Conservation (phyloP, 2,329 filamentous ascomycete genomes). For the Cladophialophora chaetospira region DNA sequence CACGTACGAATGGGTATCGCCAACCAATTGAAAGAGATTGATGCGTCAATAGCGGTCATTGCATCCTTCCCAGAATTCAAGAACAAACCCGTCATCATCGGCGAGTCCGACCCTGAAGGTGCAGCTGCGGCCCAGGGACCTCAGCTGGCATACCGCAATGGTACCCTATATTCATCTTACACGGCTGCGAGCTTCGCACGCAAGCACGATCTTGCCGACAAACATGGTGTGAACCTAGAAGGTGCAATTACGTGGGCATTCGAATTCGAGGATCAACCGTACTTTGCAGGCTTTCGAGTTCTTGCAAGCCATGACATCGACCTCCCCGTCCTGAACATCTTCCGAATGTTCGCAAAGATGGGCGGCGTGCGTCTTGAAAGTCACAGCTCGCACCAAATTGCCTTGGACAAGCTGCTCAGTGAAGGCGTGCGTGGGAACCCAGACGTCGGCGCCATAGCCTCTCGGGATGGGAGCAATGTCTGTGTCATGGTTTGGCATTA, state of each 20-base stretch:
- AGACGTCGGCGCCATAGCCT: neutral
- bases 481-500: slow-evolving; percentile 4
- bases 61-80: slow-evolving; percentile 1
- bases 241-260: slow-evolving; percentile 2
- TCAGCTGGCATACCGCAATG: neutral
- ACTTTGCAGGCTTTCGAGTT: slow-evolving; percentile 6
- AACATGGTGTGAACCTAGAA: neutral
- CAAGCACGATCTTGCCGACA: neutral
- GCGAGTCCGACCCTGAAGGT: slow-evolving; percentile 5
- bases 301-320: slow-evolving; percentile 1
- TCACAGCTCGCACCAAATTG: neutral
- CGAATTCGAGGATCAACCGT: slow-evolving; percentile 4
- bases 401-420: neutral
- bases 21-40: neutral
- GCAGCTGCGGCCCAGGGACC: slow-evolving; percentile 2
- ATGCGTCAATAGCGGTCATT: slow-evolving; percentile 1
- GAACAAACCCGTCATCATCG: neutral
- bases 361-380: neutral
- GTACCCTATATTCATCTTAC: slow-evolving; percentile 5
- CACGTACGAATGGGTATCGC: slow-evolving; percentile 1
- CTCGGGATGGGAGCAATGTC: neutral
- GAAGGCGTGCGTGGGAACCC: neutral
- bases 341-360: slow-evolving; percentile 5
- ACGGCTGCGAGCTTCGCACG: neutral
- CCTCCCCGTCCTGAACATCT: slow-evolving; percentile 1